Conservation (phyloP, 305 asterid species). For the Striga hermonthica region DNA sequence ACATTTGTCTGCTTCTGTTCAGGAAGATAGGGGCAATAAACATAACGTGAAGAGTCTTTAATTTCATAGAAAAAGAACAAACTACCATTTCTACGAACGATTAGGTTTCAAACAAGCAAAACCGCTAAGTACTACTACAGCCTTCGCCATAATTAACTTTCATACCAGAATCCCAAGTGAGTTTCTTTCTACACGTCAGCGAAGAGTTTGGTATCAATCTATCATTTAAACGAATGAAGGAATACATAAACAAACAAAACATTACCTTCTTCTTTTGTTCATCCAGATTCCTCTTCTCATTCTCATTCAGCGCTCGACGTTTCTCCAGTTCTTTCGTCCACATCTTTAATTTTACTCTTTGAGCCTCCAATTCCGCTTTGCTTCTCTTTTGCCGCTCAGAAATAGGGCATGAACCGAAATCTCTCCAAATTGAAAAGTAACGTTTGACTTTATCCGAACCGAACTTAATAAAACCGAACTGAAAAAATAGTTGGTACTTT, state of each 20-base stretch:
- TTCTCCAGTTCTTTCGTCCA: slow-evolving; percentile 50
- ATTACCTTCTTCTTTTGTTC: slow-evolving; percentile 61
- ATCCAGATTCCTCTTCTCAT: slow-evolving; percentile 58
- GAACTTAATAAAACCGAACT: no score
- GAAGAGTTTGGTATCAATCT: slow-evolving; percentile 8
- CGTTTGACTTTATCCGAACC: no score
- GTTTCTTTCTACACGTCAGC: slow-evolving; percentile 17
- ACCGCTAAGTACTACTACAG: slow-evolving; percentile 9
- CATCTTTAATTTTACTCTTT: slow-evolving; percentile 42
- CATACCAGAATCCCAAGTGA: slow-evolving; percentile 17
- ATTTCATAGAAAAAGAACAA: slow-evolving; percentile 4
- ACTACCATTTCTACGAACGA: slow-evolving; percentile 1
- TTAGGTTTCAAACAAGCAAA: slow-evolving; percentile 4
- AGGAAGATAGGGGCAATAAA: slow-evolving; percentile 21
- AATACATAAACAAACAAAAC: slow-evolving; percentile 2
- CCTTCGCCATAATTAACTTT: not conserved
- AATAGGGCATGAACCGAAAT: no score
- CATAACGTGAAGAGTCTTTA: slow-evolving; percentile 14
- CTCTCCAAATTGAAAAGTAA: no score
- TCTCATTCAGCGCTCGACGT: slow-evolving; percentile 52
- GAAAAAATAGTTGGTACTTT: no score
- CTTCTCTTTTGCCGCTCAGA: slow-evolving; percentile 48
- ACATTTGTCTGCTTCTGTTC: not conserved
- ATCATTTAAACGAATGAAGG: not conserved
- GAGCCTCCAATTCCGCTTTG: slow-evolving; percentile 47